A percentile compares a stretch with the other conserved stretches of the same genome.
Evolutionary conservation across 2,329 filamentous ascomycete genomes (phyloP).

Genomic region (Drechslerella coelobrocha): DNA sequence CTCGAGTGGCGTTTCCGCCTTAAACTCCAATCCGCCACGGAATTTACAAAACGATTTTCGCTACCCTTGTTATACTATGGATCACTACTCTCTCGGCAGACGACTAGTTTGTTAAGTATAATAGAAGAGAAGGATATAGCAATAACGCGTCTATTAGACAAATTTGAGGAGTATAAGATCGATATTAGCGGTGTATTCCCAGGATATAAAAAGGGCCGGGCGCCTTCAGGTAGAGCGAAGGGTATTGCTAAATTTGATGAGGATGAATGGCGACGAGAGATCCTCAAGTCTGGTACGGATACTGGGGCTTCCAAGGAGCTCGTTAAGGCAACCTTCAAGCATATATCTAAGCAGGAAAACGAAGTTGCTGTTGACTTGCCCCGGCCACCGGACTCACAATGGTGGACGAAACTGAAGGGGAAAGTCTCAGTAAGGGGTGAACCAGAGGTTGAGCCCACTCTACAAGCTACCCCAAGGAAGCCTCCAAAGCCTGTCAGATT

Average conservation of each 20-base stretch:
- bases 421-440: conserved; percentile 39
- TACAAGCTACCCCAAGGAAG: conserved; percentile 38
- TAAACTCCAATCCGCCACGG: conserved; percentile 56
- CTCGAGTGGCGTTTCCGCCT: conserved; percentile 72
- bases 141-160: conserved; percentile 65
- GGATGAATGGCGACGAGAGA: conserved; percentile 48
- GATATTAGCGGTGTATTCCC: conserved; percentile 65
- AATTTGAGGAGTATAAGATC: conserved; percentile 63
- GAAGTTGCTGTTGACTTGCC: conserved; percentile 22
- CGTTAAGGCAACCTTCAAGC: conserved; percentile 33
- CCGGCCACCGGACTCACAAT: conserved; percentile 29
- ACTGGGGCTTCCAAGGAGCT: conserved; percentile 35
- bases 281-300: conserved; percentile 15
- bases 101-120: conserved; percentile 60
- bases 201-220: conserved; percentile 58
- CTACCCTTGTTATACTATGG: conserved; percentile 62
- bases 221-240: conserved; percentile 60
- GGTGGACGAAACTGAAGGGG: conserved; percentile 48
- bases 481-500: conserved; percentile 38
- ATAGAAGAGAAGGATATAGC: conserved; percentile 65
- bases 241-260: conserved; percentile 62
- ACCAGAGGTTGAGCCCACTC: conserved; percentile 35
- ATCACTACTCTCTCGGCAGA: conserved; percentile 60
- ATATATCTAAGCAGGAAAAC: conserved; percentile 14
- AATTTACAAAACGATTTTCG: conserved; percentile 61